Evolutionary conservation across 106 monocot species (phyloP), one percentile per base, ranked within the genome.

Genomic region (Amphibolis antarctica): DNA sequence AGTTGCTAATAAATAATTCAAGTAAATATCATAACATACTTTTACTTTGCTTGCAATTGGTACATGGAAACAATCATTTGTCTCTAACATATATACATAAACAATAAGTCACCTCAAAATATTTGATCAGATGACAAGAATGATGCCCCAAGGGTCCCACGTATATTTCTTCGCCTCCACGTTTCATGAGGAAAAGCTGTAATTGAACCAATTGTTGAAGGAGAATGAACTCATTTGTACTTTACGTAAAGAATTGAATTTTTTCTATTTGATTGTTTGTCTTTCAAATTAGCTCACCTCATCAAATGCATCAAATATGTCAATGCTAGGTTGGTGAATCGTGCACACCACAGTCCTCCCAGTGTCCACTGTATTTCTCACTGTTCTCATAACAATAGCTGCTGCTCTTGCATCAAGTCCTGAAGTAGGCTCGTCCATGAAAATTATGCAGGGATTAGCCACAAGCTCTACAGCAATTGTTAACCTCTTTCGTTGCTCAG

Each of bases 251-350:
- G 4, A 65, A 17, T 9, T 10, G 1, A 28, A 1, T 26, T 48
- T 13, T 48, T 24, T 15, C 12, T 12, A 63, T 44, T n/a, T n/a
- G 29, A 18, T 22, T 63, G 2, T 13, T 44, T 63, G 10, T 44
- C 18, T 45, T 15, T 28, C 4, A 58, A 19, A 30, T 27, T 44
- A 9, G 43, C 44, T 79, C 48, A 88, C 84, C 88, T 88, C 88
- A 63, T 88, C 88, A 62, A 88, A 88, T 19, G 84, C 72, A 71
- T 88, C 88, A 74, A 88, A 88, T n/a, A 88, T 84, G 53, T 88
- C 88, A 45, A 88, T 88, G 70, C 88, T 88, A 15, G 88, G 88
- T 60, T 84, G 88, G 53, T 88, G 88, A 74, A 88, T 88, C 19
- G 88, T 88, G 63, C 88, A 88, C 14, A 88, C 88, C 7, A 88